Evolutionary conservation across 2,329 filamentous ascomycete species (phyloP).

Genomic region (Penicillium glabrum): DNA sequence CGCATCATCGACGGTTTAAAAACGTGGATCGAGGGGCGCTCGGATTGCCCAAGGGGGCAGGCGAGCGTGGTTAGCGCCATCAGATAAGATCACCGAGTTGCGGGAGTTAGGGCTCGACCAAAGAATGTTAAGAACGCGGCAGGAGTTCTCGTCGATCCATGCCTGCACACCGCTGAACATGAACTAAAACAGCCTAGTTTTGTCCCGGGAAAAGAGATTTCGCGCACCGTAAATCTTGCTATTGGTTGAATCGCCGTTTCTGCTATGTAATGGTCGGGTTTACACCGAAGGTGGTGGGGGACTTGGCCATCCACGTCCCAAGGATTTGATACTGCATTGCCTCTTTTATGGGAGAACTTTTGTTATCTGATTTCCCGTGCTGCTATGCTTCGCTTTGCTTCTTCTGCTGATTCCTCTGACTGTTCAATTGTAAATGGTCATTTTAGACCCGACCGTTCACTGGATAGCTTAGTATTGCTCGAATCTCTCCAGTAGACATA

Average conservation of each 20-base stretch:
- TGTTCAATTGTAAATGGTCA: neutral
- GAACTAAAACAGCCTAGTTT: neutral
- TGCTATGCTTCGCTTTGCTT: neutral
- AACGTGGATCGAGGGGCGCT: constrained; percentile 10
- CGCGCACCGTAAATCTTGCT: neutral
- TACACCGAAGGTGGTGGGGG: constrained; percentile 6
- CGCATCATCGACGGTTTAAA: constrained; percentile 9
- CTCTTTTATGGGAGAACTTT: neutral
- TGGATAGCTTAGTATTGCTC: neutral
- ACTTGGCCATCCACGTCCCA: constrained; percentile 12
- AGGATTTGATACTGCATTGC: constrained; percentile 13
- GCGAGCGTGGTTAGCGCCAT: constrained; percentile 19
- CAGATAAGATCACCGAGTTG: constrained; percentile 27
- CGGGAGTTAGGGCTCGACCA: constrained; percentile 4
- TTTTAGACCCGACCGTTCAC: neutral
- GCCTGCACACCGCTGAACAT: constrained; percentile 11
- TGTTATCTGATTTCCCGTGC: neutral
- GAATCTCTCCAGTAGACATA: neutral
- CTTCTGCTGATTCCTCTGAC: neutral
- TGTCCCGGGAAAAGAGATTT: constrained; percentile 6
- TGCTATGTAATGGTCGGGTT: constrained; percentile 21
- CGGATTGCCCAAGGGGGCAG: constrained; percentile 8
- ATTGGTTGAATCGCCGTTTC: constrained; percentile 18
- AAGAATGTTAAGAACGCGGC: constrained; percentile 3
- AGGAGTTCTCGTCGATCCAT: constrained; percentile 16